Percentiles rank a stretch among this genome's conserved stretches.
Conservation (phyloP, 441 rosid genomes). For the Corymbia citriodora region DNA sequence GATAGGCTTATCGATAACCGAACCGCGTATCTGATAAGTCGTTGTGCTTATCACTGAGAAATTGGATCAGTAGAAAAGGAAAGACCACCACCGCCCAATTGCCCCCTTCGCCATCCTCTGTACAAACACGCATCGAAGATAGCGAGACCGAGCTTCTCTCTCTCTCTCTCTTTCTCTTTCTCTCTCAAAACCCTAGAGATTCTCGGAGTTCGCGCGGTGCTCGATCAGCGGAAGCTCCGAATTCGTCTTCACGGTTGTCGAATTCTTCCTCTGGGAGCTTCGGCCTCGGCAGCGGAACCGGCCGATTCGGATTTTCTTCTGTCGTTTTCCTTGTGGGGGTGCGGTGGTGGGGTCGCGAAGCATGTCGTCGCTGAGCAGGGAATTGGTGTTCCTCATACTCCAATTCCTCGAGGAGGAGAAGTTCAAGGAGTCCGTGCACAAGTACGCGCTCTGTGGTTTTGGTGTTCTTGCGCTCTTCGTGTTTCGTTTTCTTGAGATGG, state of each 20-base stretch:
- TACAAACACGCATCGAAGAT: constrained; percentile 73
- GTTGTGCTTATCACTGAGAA: rapidly evolving
- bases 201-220: constrained; percentile 22
- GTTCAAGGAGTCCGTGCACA: constrained; percentile 81
- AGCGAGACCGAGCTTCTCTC: constrained; percentile 54
- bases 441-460: constrained; percentile 25
- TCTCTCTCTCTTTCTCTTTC: constrained; percentile 13
- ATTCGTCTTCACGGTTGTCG: background rate
- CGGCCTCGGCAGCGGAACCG: background rate
- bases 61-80: constrained; percentile 35
- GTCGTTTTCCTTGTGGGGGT: background rate
- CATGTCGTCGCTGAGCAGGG: constrained; percentile 85
- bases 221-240: background rate
- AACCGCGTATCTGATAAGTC: rapidly evolving
- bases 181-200: constrained; percentile 67
- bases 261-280: background rate
- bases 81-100: constrained; percentile 3
- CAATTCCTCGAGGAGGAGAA: constrained; percentile 95
- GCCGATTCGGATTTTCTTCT: background rate
- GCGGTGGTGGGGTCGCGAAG: background rate
- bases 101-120: constrained; percentile 7
- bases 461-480: background rate
- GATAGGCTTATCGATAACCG: rapidly evolving
- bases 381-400: constrained; percentile 85
- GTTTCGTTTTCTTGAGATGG: background rate